Evolutionary conservation across 129 eudicot species (phyloP), one percentile per base, ranked within the genome.

Genomic region (Centrapalus pauciflorus): DNA sequence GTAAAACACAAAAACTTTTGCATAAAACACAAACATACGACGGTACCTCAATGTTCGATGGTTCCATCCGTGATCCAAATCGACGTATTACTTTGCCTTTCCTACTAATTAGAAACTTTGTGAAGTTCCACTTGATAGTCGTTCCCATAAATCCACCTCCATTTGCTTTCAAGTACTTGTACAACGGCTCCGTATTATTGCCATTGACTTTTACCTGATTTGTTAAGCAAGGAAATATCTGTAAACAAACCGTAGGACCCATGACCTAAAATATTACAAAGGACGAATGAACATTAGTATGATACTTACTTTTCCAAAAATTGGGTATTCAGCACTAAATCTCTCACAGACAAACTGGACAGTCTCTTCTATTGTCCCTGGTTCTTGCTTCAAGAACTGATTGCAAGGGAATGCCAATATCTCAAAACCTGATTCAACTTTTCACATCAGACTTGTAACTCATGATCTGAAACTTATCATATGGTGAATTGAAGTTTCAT

Each of bases 361-460:
- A 0, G 87, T 82, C 52, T 85, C 85, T 69, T 82, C 78, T 17
- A 84, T 78, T 0, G 82, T 30, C 10, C 95, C 90, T 0, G 98
- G 98, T 67, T 88, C 98, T 80, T 91, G 98, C 23, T 74, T 64
- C 67, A 82, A 46, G 73, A 91, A 91, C 52, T 91, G 98, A 64
- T 91, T 91, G 80, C 98, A 91, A 0, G 98, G 98, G 51, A 91
- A 91, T 20, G 98, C 98, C 76, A 91, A 75, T 35, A 91, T 76
- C 82, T 81, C 98, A 19, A 91, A 85, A 55, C 96, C 96, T 91
- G 76, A 37, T 75, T 57, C 68, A 46, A 32, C 16, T 7, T 20
- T 23, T 11, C 29, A 16, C 37, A 14, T 12, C 1, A 17, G 16
- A 12, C 20, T 17, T 19, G 9, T 14, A 43, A 27, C 52, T 9